Base-by-base conservation (phyloP, 257 asterid genomes). In the Jaltomata sinuosa region DNA sequence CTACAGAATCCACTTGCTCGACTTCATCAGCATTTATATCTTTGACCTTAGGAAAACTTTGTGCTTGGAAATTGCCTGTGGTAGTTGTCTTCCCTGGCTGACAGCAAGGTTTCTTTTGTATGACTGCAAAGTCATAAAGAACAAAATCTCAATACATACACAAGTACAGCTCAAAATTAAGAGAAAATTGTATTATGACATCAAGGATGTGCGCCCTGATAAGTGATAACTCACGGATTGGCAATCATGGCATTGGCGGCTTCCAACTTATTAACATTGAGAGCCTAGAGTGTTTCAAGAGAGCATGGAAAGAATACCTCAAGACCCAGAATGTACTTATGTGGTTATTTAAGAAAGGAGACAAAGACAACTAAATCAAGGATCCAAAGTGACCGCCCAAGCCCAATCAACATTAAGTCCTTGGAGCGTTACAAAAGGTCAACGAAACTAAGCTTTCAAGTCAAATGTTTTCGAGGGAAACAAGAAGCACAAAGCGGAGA, bases 41-140 rank as follows among this genome's bases (percentile, higher is more conserved):
- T 84, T 91, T 88, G 78, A 85, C 87, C 79, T 84, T 93, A 84
- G 82, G 76, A 22, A 77, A 84, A 47, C 83, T 88, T 65, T 90
- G 87, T 80, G 90, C 88, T 84, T 88, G 87, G 71, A 83, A 57
- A 54, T 83, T 76, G 6, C 34, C 64, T 69, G 72, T 50, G 72
- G 90, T 88, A 84, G 86, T 86, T 72, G 67, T 47, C 84, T 89
- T 86, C 71, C 88, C 87, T 59, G 91, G 74, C 80, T 47, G 87
- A 87, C 77, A 85, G 69, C 25, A 82, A 53, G 88, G 71, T 88
- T 92, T 92, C 87, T 90, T 92, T 89, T 87, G 93, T 84, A 71
- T 53, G 71, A 84, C 93, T 87, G 93, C 87, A 87, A 85, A 65
- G 83, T 79, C 84, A 87, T 83, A 77, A 11, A 71, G 34, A 52